Evolutionary conservation across 2,329 filamentous ascomycete genomes (phyloP), one percentile per base, ranked within the genome.

Genomic region (Sclerotinia trifoliorum): DNA sequence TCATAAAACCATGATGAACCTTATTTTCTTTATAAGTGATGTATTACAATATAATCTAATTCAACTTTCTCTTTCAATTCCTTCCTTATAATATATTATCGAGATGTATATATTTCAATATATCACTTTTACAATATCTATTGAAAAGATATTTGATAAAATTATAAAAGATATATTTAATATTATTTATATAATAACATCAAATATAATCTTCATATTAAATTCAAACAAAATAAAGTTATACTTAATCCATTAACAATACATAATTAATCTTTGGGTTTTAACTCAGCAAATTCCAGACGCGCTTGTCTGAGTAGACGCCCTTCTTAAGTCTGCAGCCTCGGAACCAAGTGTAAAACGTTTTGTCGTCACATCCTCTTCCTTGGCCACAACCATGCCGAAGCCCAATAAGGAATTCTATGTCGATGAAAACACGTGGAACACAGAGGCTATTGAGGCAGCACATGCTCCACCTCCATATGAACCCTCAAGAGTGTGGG

Each of bases 141-240:
- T n/a, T n/a, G n/a, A n/a, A n/a, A n/a, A n/a, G n/a, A n/a, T n/a
- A n/a, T n/a, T n/a, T n/a, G n/a, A n/a, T n/a, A n/a, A n/a, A n/a
- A n/a, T n/a, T n/a, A n/a, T n/a, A n/a, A n/a, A n/a, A n/a, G n/a
- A n/a, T n/a, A n/a, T n/a, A n/a, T n/a, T n/a, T n/a, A n/a, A n/a
- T n/a, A n/a, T n/a, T n/a, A 74, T 77, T 1, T 81, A 83, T 70
- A 76, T 77, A 0, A 81, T 81, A 0, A 81, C 81, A 2, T 78
- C 78, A 15, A 72, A 77, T 44, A 69, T 79, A 55, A 75, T 70
- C 0, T 73, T 81, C 13, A 71, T 73, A 15, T 72, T 77, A 1
- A 76, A 83, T 65, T 78, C 80, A 0, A 74, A 80, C 65, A 72
- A 76, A 1, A 79, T 81, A 13, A 79, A 55, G 7, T 2, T 39